Base-by-base conservation (phyloP, 192 early-diverging fungal species). In the Paraglomus occultum region DNA sequence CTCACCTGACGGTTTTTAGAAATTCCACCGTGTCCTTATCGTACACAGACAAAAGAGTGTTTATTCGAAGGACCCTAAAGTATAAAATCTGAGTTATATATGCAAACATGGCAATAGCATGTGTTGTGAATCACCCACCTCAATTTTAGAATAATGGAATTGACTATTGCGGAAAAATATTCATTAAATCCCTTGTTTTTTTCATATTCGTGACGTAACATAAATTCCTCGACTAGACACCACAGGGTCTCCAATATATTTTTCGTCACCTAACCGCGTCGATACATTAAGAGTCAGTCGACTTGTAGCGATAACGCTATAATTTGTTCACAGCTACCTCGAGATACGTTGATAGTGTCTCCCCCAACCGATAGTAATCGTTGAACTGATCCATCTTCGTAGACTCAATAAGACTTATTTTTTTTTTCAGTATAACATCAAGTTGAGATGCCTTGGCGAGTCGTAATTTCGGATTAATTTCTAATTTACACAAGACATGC, bases 181-280 rank as follows among this genome's bases (percentile, higher is more conserved):
- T 64, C 45, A 47, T 48, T 49, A 48, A 64, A 64, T n/a, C 1
- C 15, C 11, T 10, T 64, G 18, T 64, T 64, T 64, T 64, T 64
- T 64, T 47, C 18, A 15, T 15, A 23, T 49, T 64, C 62, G 15
- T 64, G 62, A 48, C 20, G 62, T 5, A 11, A 47, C 20, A 48
- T 48, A 48, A 64, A 64, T 64, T 64, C 62, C 10, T 64, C 62
- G 12, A 23, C 31, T 48, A 64, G 5, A 49, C n/a, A 38, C 62
- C 62, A 64, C 20, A 64, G 20, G 39, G 12, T 48, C 1, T 18
- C 5, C 49, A 64, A 64, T 31, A 48, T 64, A 47, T 49, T 11
- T 48, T 64, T 64, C 22, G 49, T 45, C 6, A 64, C 45, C 62
- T 64, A 22, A 5, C 5, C 15, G 14, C 14, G 23, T 48, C 20